Evolutionary conservation across 2,329 filamentous ascomycete species (phyloP).

Genomic region (Fusarium liriodendri): DNA sequence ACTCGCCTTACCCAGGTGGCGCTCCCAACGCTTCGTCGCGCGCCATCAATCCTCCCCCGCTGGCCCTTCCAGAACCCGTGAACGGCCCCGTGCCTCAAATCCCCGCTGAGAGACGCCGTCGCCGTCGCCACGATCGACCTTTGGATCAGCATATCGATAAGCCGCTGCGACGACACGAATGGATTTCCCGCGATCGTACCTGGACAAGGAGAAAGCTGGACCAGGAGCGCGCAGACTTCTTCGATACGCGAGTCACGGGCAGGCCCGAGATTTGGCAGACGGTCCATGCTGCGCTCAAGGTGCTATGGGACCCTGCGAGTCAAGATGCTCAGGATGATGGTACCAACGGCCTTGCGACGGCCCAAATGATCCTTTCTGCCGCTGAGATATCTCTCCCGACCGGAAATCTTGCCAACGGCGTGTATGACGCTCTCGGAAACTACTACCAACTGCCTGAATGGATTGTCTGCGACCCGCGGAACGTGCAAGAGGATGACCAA

Average conservation of each 20-base stretch:
- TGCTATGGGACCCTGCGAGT: constrained; percentile 70
- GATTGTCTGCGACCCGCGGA: constrained; percentile 75
- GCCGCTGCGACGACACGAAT: constrained; percentile 73
- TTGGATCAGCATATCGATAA: constrained; percentile 76
- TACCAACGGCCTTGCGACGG: constrained; percentile 66
- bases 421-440: constrained; percentile 77
- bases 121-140: constrained; percentile 52
- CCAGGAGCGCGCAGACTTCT: constrained; percentile 83
- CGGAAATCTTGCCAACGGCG: constrained; percentile 77
- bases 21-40: constrained; percentile 62
- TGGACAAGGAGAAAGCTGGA: constrained; percentile 80
- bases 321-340: constrained; percentile 51
- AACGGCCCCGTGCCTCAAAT: constrained; percentile 34
- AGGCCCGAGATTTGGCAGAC: constrained; percentile 84
- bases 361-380: constrained; percentile 84
- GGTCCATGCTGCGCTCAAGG: constrained; percentile 73
- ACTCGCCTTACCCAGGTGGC: constrained; percentile 65
- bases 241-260: constrained; percentile 88
- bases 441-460: constrained; percentile 77
- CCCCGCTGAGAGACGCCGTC: constrained; percentile 46
- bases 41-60: constrained; percentile 61
- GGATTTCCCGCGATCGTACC: constrained; percentile 69
- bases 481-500: constrained; percentile 55
- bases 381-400: constrained; percentile 80
- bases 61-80: constrained; percentile 47